Percentiles rank a stretch among this genome's conserved stretches.
Conservation (phyloP, 2,329 filamentous ascomycete species). For the Exophiala viscosa region DNA sequence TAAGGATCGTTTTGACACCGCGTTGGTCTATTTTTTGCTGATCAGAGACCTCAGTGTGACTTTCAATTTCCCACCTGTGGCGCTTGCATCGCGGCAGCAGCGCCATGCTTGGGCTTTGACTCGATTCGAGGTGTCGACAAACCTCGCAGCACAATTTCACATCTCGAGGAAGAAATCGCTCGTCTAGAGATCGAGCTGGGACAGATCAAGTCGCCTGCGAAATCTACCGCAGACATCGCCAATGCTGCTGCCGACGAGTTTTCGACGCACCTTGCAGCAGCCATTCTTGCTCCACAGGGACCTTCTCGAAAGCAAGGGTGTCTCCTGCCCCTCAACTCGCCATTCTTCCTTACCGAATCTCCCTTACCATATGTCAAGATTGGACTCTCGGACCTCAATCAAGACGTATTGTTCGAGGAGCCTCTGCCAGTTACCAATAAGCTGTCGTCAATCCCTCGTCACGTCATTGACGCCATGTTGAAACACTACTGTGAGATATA, state of each 20-base stretch:
- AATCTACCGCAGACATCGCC: neutral
- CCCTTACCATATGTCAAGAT: slow-evolving; percentile 6
- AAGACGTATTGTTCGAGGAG: neutral
- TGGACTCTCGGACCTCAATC: neutral
- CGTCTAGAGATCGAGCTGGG: slow-evolving; percentile 27
- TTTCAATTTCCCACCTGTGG: slow-evolving; percentile 24
- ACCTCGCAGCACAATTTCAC: slow-evolving; percentile 29
- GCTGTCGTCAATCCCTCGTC: slow-evolving; percentile 14
- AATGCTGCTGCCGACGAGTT: slow-evolving; percentile 1
- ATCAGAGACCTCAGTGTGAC: slow-evolving; percentile 16
- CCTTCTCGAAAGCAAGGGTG: slow-evolving; percentile 4
- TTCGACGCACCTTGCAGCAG: neutral
- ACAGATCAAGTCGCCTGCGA: neutral
- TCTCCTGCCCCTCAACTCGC: slow-evolving; percentile 3
- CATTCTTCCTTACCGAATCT: slow-evolving; percentile 8
- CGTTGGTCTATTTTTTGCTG: neutral
- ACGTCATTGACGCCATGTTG: slow-evolving; percentile 14
- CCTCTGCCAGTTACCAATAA: neutral
- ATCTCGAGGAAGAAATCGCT: slow-evolving; percentile 31
- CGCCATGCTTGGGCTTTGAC: slow-evolving; percentile 26
- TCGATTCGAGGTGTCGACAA: slow-evolving; percentile 16
- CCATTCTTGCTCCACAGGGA: neutral
- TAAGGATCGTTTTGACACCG: neutral
- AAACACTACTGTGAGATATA: slow-evolving; percentile 19
- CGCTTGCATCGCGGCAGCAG: slow-evolving; percentile 23